Percentiles rank a stretch among this genome's conserved stretches.
Conservation (phyloP, 2,329 filamentous ascomycete genomes). For the Aspergillus sp. region DNA sequence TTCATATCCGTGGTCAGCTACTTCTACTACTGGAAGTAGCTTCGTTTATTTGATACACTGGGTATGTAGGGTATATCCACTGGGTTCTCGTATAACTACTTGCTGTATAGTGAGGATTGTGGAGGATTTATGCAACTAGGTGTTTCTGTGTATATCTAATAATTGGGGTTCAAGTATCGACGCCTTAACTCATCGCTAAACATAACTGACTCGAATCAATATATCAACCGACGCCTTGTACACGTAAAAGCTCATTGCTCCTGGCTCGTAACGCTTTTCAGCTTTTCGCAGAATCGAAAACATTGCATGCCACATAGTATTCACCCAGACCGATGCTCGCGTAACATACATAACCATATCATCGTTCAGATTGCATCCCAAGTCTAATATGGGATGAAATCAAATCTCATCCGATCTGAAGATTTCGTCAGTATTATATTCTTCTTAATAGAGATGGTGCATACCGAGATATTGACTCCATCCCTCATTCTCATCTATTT, state of each 20-base stretch:
- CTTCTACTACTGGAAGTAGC: too few species aligned
- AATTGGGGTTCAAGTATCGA: neutral
- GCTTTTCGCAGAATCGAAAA: neutral
- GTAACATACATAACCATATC: neutral
- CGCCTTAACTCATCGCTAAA: neutral
- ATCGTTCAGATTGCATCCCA: neutral
- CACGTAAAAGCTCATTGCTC: neutral
- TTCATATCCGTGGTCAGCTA: too few species aligned
- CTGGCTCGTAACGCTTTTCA: neutral
- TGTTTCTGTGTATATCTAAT: neutral
- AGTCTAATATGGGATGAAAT: constrained; percentile 20
- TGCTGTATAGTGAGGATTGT: too few species aligned
- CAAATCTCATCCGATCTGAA: constrained; percentile 37
- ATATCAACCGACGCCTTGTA: neutral
- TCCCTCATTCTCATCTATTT: constrained; percentile 37
- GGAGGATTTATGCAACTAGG: too few species aligned
- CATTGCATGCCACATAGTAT: neutral
- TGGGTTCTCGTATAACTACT: too few species aligned
- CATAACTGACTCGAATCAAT: neutral
- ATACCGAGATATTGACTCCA: constrained; percentile 46
- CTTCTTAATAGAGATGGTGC: too few species aligned
- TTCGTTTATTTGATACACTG: too few species aligned
- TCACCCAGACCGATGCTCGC: neutral
- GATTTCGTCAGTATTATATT: neutral
- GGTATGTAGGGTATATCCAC: too few species aligned